These are phyloP conservation scores for Psilocybe cubensis DNA, from an alignment of 768 basidiomycete species.

Conservation along the genomic window DNA sequence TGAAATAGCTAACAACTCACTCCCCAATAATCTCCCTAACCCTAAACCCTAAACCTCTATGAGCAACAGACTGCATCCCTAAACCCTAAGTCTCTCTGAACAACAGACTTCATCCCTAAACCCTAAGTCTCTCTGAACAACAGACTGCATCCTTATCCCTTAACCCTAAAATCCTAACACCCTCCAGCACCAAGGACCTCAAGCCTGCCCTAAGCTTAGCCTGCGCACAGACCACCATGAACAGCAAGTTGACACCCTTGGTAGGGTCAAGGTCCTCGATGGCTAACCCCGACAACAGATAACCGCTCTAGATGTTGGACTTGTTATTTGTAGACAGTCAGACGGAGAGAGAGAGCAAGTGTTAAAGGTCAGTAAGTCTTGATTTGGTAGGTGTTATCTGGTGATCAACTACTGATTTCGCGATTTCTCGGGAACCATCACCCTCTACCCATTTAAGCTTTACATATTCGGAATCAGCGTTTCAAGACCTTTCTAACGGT, in stretches of 20 bases:
- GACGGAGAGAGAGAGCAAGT: neutral
- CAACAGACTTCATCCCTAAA: neutral
- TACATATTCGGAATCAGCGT: neutral
- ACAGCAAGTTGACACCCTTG: no score
- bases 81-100: neutral
- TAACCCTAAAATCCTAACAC: neutral
- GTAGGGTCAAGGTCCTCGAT: no score
- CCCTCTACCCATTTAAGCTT: neutral
- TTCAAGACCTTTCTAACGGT: neutral
- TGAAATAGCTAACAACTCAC: neutral
- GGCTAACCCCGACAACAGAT: no score
- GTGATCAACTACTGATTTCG: neutral
- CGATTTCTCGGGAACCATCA: neutral
- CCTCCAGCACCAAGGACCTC: neutral
- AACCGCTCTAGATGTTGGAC: no score
- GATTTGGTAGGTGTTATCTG: neutral
- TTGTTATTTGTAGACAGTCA: neutral
- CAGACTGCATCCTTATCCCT: neutral
- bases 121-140: neutral
- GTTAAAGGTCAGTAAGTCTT: neutral
- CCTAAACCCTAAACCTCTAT: neutral
- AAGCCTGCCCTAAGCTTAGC: neutral
- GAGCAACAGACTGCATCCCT: neutral
- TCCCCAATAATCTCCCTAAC: neutral
- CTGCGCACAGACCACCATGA: no score